Evolutionary conservation across 1,284 basidiomycete species (phyloP).

Genomic region (Ganoderma resinaceum): DNA sequence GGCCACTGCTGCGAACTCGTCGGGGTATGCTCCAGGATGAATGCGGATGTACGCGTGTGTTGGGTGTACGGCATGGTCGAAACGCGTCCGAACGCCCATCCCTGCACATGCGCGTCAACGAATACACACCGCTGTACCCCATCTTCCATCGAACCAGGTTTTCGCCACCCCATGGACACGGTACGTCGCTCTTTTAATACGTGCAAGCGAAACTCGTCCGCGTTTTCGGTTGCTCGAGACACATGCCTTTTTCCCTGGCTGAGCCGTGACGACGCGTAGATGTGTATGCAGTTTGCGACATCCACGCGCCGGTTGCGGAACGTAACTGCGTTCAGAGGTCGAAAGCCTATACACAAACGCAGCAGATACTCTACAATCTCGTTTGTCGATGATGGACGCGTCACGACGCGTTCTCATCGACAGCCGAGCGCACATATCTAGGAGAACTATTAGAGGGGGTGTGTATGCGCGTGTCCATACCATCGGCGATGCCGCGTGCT

Average conservation of each 20-base stretch:
- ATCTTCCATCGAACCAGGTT: neutral
- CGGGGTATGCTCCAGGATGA: neutral
- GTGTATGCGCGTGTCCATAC: neutral
- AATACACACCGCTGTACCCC: neutral
- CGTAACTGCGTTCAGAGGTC: neutral
- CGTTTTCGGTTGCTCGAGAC: neutral
- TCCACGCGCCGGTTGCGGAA: neutral
- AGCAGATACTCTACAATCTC: neutral
- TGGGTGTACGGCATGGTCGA: neutral
- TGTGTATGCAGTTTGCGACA: neutral
- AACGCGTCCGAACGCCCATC: neutral
- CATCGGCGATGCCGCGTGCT: neutral
- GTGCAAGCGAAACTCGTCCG: neutral
- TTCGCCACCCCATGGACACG: neutral
- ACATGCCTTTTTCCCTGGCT: neutral
- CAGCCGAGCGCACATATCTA: neutral
- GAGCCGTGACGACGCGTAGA: neutral
- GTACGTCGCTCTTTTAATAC: neutral
- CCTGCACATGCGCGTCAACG: neutral
- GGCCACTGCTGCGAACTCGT: neutral
- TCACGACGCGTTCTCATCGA: neutral
- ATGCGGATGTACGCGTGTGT: neutral
- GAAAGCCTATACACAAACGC: neutral
- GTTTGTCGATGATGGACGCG: neutral
- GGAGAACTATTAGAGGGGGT: neutral